Conservation (phyloP, 2,329 filamentous ascomycete species). For the Alternaria sp. region DNA sequence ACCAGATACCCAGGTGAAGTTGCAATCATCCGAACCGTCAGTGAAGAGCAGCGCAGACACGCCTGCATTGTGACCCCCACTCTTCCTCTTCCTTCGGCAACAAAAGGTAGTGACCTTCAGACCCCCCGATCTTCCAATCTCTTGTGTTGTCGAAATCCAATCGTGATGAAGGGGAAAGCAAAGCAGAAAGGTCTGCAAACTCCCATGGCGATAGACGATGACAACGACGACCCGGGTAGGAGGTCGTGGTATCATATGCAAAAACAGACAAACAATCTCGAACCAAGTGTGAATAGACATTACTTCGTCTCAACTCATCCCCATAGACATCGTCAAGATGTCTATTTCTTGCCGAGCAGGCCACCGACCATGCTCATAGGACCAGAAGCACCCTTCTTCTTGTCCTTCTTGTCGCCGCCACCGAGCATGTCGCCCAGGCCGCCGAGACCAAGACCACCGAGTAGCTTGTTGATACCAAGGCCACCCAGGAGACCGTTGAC, state of each 20-base stretch:
- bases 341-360: constrained; percentile 52
- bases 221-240: not conserved
- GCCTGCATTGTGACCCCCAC: no score
- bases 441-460: constrained; percentile 73
- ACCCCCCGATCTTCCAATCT: constrained; percentile 42
- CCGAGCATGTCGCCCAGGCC: constrained; percentile 58
- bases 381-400: constrained; percentile 46
- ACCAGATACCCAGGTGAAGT: not conserved
- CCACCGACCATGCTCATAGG: constrained; percentile 56
- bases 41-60: no score
- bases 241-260: constrained; percentile 26
- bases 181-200: not conserved
- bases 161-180: not conserved
- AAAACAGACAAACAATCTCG: constrained; percentile 11
- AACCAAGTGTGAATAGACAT: constrained; percentile 18
- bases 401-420: constrained; percentile 63
- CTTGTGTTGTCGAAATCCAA: not conserved
- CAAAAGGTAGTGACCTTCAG: constrained; percentile 25
- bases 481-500: constrained; percentile 80
- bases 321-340: not conserved
- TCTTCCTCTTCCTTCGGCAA: not conserved
- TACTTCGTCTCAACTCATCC: constrained; percentile 15
- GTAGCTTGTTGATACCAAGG: constrained; percentile 75
- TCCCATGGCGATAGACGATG: not conserved
- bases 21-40: not conserved